Percentiles rank a stretch among this genome's conserved stretches.
phyloP scores from a whole-genome alignment of 2,329 filamentous ascomycete genomes.

The Thielaviopsis populi region DNA sequence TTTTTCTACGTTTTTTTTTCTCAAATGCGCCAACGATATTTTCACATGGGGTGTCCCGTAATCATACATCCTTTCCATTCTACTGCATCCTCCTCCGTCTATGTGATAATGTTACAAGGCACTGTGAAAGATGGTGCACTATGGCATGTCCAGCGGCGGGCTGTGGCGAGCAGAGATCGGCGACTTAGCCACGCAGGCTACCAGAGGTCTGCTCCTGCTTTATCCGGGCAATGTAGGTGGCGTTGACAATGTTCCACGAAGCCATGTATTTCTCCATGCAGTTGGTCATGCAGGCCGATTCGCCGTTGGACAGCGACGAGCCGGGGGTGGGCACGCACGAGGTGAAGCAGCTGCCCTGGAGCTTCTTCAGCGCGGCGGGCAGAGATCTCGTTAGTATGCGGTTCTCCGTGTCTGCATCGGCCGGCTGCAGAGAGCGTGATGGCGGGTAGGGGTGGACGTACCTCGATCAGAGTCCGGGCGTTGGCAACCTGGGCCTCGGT shows the following conservation, averaged over 20 bases:
- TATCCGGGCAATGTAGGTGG: conserved; percentile 48
- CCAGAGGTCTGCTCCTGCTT: conserved; percentile 39
- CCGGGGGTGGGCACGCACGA: conserved; percentile 60
- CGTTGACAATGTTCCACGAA: conserved; percentile 61
- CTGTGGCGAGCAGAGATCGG: background rate
- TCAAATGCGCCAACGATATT: background rate
- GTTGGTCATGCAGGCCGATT: conserved; percentile 54
- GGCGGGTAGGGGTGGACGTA: conserved; percentile 25
- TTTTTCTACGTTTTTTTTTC: background rate
- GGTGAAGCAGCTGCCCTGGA: conserved; percentile 70
- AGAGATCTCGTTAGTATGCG: background rate
- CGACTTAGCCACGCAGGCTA: conserved; percentile 4
- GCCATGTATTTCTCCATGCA: conserved; percentile 81
- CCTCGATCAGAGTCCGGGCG: conserved; percentile 54
- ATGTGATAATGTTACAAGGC: conserved; percentile 6
- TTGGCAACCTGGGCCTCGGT: conserved; percentile 51
- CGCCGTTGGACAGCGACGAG: conserved; percentile 47
- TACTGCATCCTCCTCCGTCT: background rate
- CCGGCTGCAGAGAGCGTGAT: background rate
- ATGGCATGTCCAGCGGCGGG: background rate
- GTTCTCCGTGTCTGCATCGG: background rate
- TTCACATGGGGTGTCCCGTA: background rate
- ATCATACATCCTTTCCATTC: conserved; percentile 5
- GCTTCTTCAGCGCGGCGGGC: conserved; percentile 38
- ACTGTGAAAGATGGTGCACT: background rate